Conservation (phyloP, 2,329 filamentous ascomycete species). For the Coniochaeta sp. region DNA sequence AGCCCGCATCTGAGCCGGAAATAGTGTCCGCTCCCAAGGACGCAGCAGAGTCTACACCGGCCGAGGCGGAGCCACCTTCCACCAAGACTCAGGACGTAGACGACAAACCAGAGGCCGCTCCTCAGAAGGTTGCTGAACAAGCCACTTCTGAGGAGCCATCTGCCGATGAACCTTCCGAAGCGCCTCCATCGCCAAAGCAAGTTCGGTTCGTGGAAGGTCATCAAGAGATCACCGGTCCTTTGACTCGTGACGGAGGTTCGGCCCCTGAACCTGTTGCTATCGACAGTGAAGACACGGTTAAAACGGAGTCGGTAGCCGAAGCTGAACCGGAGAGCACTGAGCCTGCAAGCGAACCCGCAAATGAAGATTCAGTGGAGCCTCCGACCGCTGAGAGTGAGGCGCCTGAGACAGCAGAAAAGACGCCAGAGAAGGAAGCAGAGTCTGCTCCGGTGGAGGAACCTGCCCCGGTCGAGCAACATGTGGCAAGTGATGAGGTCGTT, state of each 20-base stretch:
- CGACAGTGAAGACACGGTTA: neutral
- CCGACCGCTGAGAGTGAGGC: slow-evolving; percentile 2
- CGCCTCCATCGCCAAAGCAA: neutral
- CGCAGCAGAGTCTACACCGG: neutral
- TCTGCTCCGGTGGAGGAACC: neutral
- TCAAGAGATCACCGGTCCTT: neutral
- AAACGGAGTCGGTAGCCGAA: slow-evolving; percentile 1
- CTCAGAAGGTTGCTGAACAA: neutral
- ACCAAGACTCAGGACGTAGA: neutral
- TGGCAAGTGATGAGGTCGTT: neutral
- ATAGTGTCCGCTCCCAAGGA: neutral
- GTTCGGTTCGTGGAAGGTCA: neutral
- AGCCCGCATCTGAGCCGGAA: neutral
- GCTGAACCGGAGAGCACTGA: neutral
- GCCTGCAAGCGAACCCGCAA: neutral
- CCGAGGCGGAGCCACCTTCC: neutral
- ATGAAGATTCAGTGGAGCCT: neutral
- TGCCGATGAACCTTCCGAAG: neutral
- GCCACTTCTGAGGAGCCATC: neutral
- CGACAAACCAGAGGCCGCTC: neutral
- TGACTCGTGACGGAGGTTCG: neutral
- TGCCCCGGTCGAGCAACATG: neutral
- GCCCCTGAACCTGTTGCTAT: neutral
- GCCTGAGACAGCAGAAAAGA: neutral
- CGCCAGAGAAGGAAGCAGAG: neutral